Evolutionary conservation across 352 stramenopile species (phyloP), one percentile per base, ranked within the genome.

Genomic region (Pythium biforme): DNA sequence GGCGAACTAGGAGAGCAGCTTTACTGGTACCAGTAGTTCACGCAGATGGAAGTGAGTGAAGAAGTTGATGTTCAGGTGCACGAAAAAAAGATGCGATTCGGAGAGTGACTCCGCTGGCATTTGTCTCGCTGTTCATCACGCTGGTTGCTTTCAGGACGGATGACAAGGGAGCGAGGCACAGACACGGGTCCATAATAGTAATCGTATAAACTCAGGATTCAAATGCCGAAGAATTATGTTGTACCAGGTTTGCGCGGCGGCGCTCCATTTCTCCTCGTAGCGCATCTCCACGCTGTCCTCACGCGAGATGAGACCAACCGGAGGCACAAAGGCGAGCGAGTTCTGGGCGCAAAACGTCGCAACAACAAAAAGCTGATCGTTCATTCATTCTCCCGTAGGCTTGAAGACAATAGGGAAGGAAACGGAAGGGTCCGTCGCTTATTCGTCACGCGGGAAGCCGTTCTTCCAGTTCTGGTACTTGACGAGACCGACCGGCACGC

Each of bases 381-480:
- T 17, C 37, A 43, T 43, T 43, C 37, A 43, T 43, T 19, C n/a
- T 43, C 37, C 34, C 37, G 37, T 20, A 4, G 17, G n/a, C 15
- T 43, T 17, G 37, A 43, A 43, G 15, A 43, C 37, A 20, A 43
- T 20, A 1, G 1, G 6, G 12, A 14, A 14, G 17, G 22, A 52
- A 17, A 50, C 43, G 14, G 15, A 52, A 29, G 25, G 15, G 8
- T 23, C 23, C 25, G 14, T 50, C 19, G 41, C 54, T 92, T 92
- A 89, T 73, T 85, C 70, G 59, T 83, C 73, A 64, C 87, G 86
- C 40, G 86, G 86, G 70, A 95, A 95, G 29, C 86, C 86, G 76
- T 91, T 83, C 82, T 95, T 95, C 78, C 79, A 95, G 83, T 95
- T 95, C 76, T 95, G 86, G 76, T 91, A 90, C 72, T 83, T 86